Base-by-base conservation (phyloP, 1,139 yeast genomes). In the Lodderomyces margitis region DNA sequence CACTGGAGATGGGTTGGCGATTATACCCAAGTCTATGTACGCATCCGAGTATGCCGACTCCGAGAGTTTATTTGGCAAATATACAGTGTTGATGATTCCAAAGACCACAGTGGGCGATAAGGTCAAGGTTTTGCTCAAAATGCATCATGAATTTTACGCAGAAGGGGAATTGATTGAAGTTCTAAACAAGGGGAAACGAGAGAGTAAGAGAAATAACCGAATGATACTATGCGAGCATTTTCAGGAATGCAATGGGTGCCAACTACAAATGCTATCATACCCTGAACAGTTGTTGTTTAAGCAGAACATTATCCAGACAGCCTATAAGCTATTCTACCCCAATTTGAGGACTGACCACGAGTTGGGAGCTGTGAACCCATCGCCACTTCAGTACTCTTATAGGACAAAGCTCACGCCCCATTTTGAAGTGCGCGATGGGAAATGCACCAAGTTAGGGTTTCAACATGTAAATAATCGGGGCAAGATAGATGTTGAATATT, bases 181-280 rank as follows among this genome's bases (percentile, higher is more conserved):
- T 0, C 37, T 49, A 4, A 45, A 34, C 5, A 5, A 37, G 8
- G 25, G 25, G 3, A 28, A 25, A 7, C 28, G 16, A 24, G 19
- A 24, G 12, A 33, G 40, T 17, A 30, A 35, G 33, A 53, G 76
- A 36, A 57, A 62, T 21, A 58, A 70, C 36, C 37, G 48, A 2
- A 52, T 68, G 27, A 49, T 70, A 2, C 49, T 61, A 2, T 94
- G 98, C 67, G 70, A 75, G 41, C 86, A 89, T 56, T 92, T 91
- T 63, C 82, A 88, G 14, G 74, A 74, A 44, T 91, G 98, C 56
- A 58, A 62, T 34, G 78, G 77, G 1, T 72, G 78, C 45, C 73
- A 70, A 40, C 56, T 66, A 12, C 78, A 72, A 48, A 71, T 71
- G 77, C 28, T 71, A n/a, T 45, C 56, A 4, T 68, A 71, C 44